Evolutionary conservation across 148 eudicot genomes (phyloP).

Genomic region (Rhododendron ovatum): DNA sequence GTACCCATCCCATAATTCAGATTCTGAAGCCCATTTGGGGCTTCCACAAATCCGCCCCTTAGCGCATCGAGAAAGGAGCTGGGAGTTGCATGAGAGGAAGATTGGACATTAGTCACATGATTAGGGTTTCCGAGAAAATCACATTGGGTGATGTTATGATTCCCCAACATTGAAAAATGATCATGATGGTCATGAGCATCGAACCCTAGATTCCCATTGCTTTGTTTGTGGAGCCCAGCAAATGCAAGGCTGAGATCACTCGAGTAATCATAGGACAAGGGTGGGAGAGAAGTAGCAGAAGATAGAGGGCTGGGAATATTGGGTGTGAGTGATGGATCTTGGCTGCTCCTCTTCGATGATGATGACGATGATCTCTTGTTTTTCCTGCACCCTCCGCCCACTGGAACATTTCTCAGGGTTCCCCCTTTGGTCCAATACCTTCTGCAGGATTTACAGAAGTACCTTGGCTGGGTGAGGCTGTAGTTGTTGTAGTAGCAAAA

Average conservation of each 20-base stretch:
- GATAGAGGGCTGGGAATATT: conserved; percentile 18
- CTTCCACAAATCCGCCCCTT: conserved; percentile 17
- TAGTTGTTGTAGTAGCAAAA: conserved; percentile 95
- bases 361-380: conserved; percentile 43
- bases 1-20: conserved; percentile 31
- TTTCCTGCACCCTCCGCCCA: conserved; percentile 90
- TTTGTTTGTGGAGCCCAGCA: conserved; percentile 47
- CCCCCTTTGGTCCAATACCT: conserved; percentile 98
- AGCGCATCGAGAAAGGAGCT: conserved; percentile 21
- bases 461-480: conserved; percentile 80
- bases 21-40: conserved; percentile 18
- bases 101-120: background rate
- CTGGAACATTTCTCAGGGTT: conserved; percentile 80
- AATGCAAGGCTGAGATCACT: conserved; percentile 49
- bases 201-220: conserved; percentile 26
- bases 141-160: background rate
- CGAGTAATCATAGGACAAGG: conserved; percentile 20
- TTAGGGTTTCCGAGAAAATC: conserved; percentile 27
- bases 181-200: conserved; percentile 10
- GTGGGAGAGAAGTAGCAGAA: conserved; percentile 5
- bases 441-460: conserved; percentile 86
- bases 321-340: conserved; percentile 17
- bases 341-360: conserved; percentile 22
- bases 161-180: conserved; percentile 5
- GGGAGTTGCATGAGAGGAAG: background rate